These are phyloP conservation scores for Suillus tomentosus DNA, from an alignment of 768 basidiomycete species.

Conservation along the genomic window DNA sequence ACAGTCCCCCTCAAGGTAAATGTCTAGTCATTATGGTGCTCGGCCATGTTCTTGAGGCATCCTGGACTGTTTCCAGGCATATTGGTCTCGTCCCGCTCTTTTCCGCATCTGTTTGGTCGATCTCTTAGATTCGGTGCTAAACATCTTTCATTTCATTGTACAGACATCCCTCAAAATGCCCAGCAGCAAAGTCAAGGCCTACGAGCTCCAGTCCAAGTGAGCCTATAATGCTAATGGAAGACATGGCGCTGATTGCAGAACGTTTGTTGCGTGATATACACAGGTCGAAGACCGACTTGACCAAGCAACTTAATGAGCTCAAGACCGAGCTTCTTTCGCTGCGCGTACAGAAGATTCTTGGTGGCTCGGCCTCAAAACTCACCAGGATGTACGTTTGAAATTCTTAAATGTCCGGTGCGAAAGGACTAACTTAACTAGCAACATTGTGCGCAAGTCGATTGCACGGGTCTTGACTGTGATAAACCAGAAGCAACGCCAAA, in stretches of 20 bases:
- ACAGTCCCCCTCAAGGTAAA: conserved; percentile 41
- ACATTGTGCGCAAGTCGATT: conserved; percentile 96
- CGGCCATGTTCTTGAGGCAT: not conserved
- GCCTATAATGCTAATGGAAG: conserved; percentile 28
- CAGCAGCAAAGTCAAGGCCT: conserved; percentile 91
- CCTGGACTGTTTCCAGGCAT: not conserved
- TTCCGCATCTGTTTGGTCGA: not conserved
- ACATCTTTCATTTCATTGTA: conserved; percentile 13
- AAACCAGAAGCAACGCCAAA: conserved; percentile 97
- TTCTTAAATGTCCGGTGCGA: not conserved
- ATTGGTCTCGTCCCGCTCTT: conserved; percentile 10
- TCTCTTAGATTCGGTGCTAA: conserved; percentile 10
- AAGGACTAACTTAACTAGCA: conserved; percentile 46
- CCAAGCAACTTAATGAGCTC: conserved; percentile 90
- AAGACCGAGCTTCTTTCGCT: conserved; percentile 93
- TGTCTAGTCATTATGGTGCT: conserved; percentile 19
- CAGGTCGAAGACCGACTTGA: conserved; percentile 96
- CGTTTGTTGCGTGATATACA: conserved; percentile 14
- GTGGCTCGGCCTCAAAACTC: conserved; percentile 92
- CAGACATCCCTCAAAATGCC: conserved; percentile 61
- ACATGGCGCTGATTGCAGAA: conserved; percentile 11
- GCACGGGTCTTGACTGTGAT: conserved; percentile 97
- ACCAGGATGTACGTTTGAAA: conserved; percentile 84
- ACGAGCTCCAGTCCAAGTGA: conserved; percentile 95
- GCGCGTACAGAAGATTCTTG: conserved; percentile 97